Percentiles rank a stretch among this genome's conserved stretches.
phyloP scores from a whole-genome alignment of 2,329 filamentous ascomycete species.

The Scedosporium dehoogii region DNA sequence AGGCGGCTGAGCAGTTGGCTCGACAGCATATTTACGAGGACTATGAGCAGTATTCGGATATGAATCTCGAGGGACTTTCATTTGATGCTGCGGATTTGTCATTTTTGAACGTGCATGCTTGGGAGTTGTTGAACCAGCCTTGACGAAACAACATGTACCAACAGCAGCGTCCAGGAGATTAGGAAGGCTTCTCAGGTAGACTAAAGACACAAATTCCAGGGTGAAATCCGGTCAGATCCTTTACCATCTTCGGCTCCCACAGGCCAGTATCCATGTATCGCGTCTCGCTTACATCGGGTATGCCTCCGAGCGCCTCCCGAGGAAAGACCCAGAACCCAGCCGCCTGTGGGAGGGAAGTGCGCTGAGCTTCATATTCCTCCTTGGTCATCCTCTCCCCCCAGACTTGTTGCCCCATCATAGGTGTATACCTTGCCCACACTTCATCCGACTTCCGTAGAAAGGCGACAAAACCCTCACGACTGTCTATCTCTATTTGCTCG shows the following conservation, averaged over 20 bases:
- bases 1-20: not conserved
- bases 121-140: constrained; percentile 13
- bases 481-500: not conserved
- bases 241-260: not conserved
- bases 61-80: constrained; percentile 17
- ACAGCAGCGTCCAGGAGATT: no score
- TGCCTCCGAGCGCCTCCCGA: not conserved
- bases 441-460: not conserved
- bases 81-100: constrained; percentile 22
- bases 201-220: not conserved
- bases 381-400: not conserved
- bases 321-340: not conserved
- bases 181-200: not conserved
- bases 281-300: not conserved
- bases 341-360: not conserved
- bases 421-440: not conserved
- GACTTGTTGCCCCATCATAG: not conserved
- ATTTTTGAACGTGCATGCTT: constrained; percentile 22
- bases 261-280: not conserved
- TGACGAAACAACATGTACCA: not conserved
- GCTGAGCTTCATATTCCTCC: not conserved
- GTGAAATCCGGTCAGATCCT: not conserved
- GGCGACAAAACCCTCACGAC: not conserved
- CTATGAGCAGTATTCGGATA: not conserved
- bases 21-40: not conserved